Percentiles rank a stretch among this genome's conserved stretches.
Evolutionary conservation across 352 stramenopile species (phyloP).

Genomic region (Phytophthora sojae): DNA sequence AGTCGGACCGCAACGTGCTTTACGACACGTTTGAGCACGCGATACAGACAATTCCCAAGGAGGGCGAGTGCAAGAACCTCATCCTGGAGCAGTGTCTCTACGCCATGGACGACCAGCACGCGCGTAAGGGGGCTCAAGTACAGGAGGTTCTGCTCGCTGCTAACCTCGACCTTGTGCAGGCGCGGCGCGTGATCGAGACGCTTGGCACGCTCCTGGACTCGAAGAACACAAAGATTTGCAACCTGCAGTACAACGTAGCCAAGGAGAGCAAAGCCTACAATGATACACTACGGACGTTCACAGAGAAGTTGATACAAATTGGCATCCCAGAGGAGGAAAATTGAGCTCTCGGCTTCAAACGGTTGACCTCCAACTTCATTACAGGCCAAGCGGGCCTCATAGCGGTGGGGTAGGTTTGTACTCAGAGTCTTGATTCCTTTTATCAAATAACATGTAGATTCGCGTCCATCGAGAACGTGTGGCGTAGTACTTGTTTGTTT

Average conservation of each 20-base stretch:
- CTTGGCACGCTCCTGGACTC: slow-evolving; percentile 68
- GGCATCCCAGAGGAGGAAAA: slow-evolving; percentile 81
- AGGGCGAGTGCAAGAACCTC: slow-evolving; percentile 92
- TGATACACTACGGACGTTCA: slow-evolving; percentile 76
- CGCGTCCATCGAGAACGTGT: slow-evolving; percentile 5
- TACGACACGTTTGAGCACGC: slow-evolving; percentile 93
- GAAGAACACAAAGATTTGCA: slow-evolving; percentile 65
- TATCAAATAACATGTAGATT: slow-evolving; percentile 21
- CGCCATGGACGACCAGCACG: slow-evolving; percentile 75
- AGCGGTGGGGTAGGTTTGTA: no score
- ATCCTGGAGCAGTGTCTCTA: slow-evolving; percentile 86
- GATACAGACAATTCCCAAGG: slow-evolving; percentile 91
- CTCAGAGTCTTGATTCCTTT: background rate
- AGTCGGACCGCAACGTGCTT: slow-evolving; percentile 88
- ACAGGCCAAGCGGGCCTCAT: no score
- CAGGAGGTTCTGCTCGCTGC: slow-evolving; percentile 76
- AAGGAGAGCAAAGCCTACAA: slow-evolving; percentile 86
- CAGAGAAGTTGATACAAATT: slow-evolving; percentile 68
- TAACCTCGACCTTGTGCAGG: slow-evolving; percentile 76
- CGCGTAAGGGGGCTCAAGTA: slow-evolving; percentile 76
- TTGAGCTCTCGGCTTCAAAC: slow-evolving; percentile 51
- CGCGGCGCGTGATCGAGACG: slow-evolving; percentile 71
- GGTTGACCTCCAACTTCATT: no score
- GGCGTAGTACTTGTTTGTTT: slow-evolving; percentile 94
- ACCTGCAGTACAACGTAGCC: slow-evolving; percentile 67